Evolutionary conservation across 1,284 basidiomycete genomes (phyloP).

Genomic region (Leccinum ponderosum): DNA sequence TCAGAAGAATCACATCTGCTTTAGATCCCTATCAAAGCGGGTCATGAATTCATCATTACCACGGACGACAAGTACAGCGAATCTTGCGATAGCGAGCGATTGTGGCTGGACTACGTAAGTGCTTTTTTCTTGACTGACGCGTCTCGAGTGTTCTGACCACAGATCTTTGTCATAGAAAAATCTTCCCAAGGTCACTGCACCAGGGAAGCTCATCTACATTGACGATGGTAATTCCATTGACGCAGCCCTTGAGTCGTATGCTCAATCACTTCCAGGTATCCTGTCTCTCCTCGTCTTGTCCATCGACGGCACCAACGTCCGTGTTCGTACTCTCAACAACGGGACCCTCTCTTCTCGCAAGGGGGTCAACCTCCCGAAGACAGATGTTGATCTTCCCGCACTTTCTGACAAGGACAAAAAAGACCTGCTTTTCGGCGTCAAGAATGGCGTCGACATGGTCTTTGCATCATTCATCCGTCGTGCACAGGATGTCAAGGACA

Average conservation of each 20-base stretch:
- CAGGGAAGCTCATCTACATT: constrained; percentile 95
- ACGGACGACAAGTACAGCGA: constrained; percentile 85
- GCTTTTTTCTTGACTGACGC: constrained; percentile 11
- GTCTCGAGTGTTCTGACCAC: constrained; percentile 11
- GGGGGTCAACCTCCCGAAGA: constrained; percentile 99
- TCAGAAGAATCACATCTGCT: constrained; percentile 12
- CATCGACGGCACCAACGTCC: constrained; percentile 79
- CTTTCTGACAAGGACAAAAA: constrained; percentile 98
- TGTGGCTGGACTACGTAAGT: constrained; percentile 92
- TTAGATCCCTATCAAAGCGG: constrained; percentile 82
- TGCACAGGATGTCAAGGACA: constrained; percentile 89
- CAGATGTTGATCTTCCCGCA: constrained; percentile 95
- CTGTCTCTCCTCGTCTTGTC: constrained; percentile 91
- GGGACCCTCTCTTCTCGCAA: constrained; percentile 95
- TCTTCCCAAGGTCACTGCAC: constrained; percentile 92
- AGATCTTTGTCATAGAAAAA: constrained; percentile 59
- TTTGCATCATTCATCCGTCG: constrained; percentile 98
- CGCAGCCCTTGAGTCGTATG: neutral
- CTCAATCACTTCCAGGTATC: constrained; percentile 56
- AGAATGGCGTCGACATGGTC: constrained; percentile 98
- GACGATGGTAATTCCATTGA: constrained; percentile 76
- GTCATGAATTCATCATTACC: constrained; percentile 93
- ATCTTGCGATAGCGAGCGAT: constrained; percentile 76
- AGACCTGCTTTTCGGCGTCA: constrained; percentile 94
- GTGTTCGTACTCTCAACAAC: constrained; percentile 91